Evolutionary conservation across 768 basidiomycete genomes (phyloP), one percentile per base, ranked within the genome.

Genomic region (Daedaleopsis sinensis): DNA sequence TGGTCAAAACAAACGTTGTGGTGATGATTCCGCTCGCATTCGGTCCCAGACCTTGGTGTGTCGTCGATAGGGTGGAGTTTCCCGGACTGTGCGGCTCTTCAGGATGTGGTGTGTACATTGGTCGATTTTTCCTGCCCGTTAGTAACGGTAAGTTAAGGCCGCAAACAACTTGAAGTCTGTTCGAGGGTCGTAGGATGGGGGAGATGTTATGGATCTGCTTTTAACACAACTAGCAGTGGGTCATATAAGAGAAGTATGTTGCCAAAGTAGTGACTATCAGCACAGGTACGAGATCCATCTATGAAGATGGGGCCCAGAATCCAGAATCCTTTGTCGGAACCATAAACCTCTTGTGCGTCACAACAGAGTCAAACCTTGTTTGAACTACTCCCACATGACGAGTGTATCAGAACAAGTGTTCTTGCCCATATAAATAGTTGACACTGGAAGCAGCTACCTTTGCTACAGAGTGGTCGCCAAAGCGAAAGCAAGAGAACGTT

Each of bases 1-100:
- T 63, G 27, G 56, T 57, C 18, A 69, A 47, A 6, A 59, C 49
- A 43, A 69, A 66, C 21, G 48, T 43, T 19, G 62, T 61, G 48
- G 61, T 59, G 47, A 69, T 63, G 15, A 67, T 47, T 11, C 27
- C 59, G 0, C 51, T 44, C 1, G 68, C 61, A 12, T 65, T 15
- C 39, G 43, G 43, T 0, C 63, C 61, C 7, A 66, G 55, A 13
- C 52, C 44, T n/a, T 19, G 16, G 46, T 65, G 66, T 51, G 65
- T 55, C 46, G 18, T 8, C 27, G 27, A 32, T 32, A 3, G 4
- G 27, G 27, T 32, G 7, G 27, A 32, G 27, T 32, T 32, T 32
- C 7, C 27, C 27, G 7, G 27, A 3, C 27, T 7, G 7, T 32
- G 27, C 27, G 27, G 27, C 27, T 32, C 27, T 32, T 32, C 27